Conservation (phyloP, 2,329 filamentous ascomycete genomes). For the Onygena corvina region DNA sequence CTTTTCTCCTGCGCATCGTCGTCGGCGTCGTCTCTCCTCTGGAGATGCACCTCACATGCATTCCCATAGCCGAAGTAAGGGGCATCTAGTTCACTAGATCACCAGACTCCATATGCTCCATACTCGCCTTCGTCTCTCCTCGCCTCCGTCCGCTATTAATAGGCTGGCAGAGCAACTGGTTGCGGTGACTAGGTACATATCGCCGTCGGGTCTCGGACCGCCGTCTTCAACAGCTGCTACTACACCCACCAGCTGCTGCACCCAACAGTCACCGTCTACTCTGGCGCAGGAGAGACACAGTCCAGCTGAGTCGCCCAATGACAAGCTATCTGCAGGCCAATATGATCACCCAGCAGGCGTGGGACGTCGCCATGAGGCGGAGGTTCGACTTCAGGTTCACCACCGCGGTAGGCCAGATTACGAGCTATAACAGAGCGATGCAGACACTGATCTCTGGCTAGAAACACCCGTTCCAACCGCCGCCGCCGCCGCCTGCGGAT, state of each 20-base stretch:
- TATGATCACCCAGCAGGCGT: not conserved
- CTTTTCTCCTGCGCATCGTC: not conserved
- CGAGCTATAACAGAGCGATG: not conserved
- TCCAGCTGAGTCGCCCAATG: not conserved
- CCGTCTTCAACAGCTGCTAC: too few relatives aligned
- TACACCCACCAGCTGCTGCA: not conserved
- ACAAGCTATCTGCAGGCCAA: not conserved
- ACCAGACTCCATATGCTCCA: too few relatives aligned
- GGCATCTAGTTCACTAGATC: too few relatives aligned
- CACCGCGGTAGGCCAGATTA: not conserved
- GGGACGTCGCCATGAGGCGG: slow-evolving; percentile 6
- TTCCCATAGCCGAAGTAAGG: too few relatives aligned
- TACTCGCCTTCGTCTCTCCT: too few relatives aligned
- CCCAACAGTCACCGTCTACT: too few relatives aligned
- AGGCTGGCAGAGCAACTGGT: too few relatives aligned
- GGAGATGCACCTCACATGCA: too few relatives aligned
- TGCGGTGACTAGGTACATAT: too few relatives aligned
- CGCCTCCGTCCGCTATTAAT: too few relatives aligned
- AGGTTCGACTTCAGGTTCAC: slow-evolving; percentile 6
- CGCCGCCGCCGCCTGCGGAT: not conserved
- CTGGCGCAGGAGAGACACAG: too few relatives aligned
- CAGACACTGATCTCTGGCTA: not conserved
- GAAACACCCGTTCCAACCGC: not conserved
- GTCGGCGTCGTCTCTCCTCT: not conserved
- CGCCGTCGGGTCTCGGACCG: too few relatives aligned